These are phyloP conservation scores for Metschnikowia borealis DNA, from an alignment of 805 yeast genomes.

Conservation along the genomic window DNA sequence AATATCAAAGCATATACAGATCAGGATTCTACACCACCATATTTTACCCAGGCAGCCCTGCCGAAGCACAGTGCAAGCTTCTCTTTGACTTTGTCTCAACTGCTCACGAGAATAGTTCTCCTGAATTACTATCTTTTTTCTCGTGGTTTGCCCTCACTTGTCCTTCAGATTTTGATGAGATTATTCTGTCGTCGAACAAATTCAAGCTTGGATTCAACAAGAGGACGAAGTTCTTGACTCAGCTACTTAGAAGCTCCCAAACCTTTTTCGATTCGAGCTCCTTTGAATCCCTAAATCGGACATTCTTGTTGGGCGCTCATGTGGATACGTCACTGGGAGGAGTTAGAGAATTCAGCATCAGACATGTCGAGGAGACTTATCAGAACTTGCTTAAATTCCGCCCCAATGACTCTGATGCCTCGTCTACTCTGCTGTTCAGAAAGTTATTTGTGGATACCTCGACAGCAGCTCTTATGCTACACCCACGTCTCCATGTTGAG, in stretches of 20 bases:
- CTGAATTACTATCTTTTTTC: constrained; percentile 18
- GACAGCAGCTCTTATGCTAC: constrained; percentile 33
- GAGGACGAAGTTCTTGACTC: constrained; percentile 29
- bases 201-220: constrained; percentile 34
- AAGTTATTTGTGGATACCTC: constrained; percentile 19
- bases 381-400: constrained; percentile 18
- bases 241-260: constrained; percentile 27
- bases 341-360: constrained; percentile 26
- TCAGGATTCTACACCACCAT: constrained; percentile 32
- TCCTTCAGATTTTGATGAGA: constrained; percentile 33
- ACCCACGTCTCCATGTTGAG: constrained; percentile 29
- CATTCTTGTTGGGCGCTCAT: constrained; percentile 35
- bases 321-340: constrained; percentile 17
- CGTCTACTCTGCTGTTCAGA: constrained; percentile 6
- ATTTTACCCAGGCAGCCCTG: constrained; percentile 19
- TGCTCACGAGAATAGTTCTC: constrained; percentile 28
- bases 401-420: constrained; percentile 8
- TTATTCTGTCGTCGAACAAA: constrained; percentile 27
- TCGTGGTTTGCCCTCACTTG: constrained; percentile 34
- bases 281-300: constrained; percentile 33
- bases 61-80: constrained; percentile 23
- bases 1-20: constrained; percentile 35
- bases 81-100: constrained; percentile 31
- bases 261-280: constrained; percentile 27
- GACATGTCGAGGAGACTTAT: constrained; percentile 31